Conservation (phyloP, 108 stramenopile genomes). For the Phaeodactylum tricornutum region DNA sequence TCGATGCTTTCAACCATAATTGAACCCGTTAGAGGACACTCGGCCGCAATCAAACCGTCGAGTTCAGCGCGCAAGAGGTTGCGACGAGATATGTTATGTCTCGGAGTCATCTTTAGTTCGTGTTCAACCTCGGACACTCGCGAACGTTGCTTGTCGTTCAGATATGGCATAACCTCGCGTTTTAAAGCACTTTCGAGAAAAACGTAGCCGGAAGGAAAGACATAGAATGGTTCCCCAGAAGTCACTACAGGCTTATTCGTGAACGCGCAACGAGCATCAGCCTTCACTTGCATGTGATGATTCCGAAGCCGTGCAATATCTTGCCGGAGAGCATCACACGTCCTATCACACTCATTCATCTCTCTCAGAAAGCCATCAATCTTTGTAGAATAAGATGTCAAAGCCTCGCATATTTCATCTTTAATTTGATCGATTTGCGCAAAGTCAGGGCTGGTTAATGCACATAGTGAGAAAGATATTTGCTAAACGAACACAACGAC, state of each 20-base stretch:
- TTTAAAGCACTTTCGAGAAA: slow-evolving; percentile 61
- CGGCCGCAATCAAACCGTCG: slow-evolving; percentile 82
- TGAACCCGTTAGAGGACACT: slow-evolving; percentile 77
- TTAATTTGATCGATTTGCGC: slow-evolving; percentile 84
- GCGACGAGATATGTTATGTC: slow-evolving; percentile 5
- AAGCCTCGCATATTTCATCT: slow-evolving; percentile 81
- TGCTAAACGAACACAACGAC: background rate
- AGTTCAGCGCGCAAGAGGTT: slow-evolving; percentile 34
- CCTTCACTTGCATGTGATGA: slow-evolving; percentile 43
- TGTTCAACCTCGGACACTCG: slow-evolving; percentile 54
- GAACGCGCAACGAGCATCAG: slow-evolving; percentile 70
- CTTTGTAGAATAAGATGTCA: slow-evolving; percentile 75
- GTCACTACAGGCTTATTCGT: slow-evolving; percentile 58
- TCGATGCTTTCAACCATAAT: slow-evolving; percentile 76
- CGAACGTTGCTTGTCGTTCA: slow-evolving; percentile 52
- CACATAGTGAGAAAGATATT: slow-evolving; percentile 15
- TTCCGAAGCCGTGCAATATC: slow-evolving; percentile 54
- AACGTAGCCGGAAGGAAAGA: slow-evolving; percentile 83
- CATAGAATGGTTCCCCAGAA: slow-evolving; percentile 68
- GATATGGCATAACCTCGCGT: slow-evolving; percentile 46
- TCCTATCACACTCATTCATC: slow-evolving; percentile 79
- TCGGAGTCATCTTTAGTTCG: slow-evolving; percentile 15
- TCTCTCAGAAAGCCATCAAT: slow-evolving; percentile 77
- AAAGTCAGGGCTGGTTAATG: slow-evolving; percentile 45
- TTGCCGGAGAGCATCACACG: slow-evolving; percentile 56